phyloP scores from a whole-genome alignment of 345 rosid species.

The Salix koriyanagi region DNA sequence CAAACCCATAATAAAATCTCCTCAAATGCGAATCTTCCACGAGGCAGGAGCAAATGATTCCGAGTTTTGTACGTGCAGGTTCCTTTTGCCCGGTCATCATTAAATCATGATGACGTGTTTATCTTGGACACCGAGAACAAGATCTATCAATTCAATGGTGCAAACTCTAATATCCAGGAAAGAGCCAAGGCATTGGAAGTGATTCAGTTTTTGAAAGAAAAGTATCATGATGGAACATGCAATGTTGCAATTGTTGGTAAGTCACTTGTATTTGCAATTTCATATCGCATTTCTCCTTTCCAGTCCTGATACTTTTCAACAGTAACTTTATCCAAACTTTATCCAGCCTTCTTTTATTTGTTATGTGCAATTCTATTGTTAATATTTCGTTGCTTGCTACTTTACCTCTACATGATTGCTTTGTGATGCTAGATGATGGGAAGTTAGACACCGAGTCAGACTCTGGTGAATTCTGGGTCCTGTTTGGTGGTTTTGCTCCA shows the following conservation, averaged over 20 bases:
- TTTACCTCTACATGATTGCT: slow-evolving; percentile 19
- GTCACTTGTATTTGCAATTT: slow-evolving; percentile 20
- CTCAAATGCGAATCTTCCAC: slow-evolving; percentile 10
- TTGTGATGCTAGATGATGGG: slow-evolving; percentile 65
- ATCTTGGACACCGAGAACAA: slow-evolving; percentile 76
- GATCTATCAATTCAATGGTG: slow-evolving; percentile 96
- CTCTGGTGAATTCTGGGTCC: slow-evolving; percentile 94
- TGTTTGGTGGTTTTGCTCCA: slow-evolving; percentile 95
- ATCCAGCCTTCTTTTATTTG: not conserved
- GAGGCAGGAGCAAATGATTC: slow-evolving; percentile 19
- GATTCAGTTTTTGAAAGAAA: slow-evolving; percentile 86
- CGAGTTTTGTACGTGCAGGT: slow-evolving; percentile 49
- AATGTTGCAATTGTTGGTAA: slow-evolving; percentile 86
- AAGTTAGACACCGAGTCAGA: slow-evolving; percentile 93
- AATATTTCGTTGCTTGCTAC: slow-evolving; percentile 7
- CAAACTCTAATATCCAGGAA: slow-evolving; percentile 96
- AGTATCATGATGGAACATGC: slow-evolving; percentile 74
- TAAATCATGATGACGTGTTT: slow-evolving; percentile 98
- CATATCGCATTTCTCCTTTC: not conserved
- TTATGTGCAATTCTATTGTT: not conserved
- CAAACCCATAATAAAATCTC: not conserved
- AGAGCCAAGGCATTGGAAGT: slow-evolving; percentile 96
- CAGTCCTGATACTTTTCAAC: not conserved
- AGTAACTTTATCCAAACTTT: not conserved
- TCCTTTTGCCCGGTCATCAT: slow-evolving; percentile 88